Evolutionary conservation across 2,329 filamentous ascomycete species (phyloP), one percentile per base, ranked within the genome.

Genomic region (Purpureocillium lavendulum): DNA sequence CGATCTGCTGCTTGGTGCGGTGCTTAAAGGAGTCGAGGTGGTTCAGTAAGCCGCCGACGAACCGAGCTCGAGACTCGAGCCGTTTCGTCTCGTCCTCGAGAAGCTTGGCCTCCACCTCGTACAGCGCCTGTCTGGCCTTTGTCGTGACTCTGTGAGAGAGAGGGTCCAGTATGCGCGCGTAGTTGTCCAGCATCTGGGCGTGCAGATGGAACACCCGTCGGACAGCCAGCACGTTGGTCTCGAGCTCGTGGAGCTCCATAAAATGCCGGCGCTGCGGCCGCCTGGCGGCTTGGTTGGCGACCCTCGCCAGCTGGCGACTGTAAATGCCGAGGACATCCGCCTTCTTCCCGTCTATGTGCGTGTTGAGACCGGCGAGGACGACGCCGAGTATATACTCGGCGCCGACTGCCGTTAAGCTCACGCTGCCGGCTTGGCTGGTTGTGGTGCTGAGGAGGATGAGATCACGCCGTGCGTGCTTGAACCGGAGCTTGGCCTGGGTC

Each of bases 1-100:
- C 47, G 21, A 54, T 48, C 2, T 35, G 45, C 33, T 55, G 46
- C n/a, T 51, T 50, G n/a, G 51, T 47, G n/a, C 50, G 43, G 29
- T 49, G 39, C 30, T 47, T 45, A 21, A 54, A 37, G 7, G 30
- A 35, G 4, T 13, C n/a, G 43, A 39, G 14, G 35, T 26, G 12
- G 35, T 33, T 9, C 33, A 36, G 16, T 5, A 26, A 10, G 21
- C 21, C 21, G 10, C 10, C 21, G 21, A 5, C 21, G 21, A 26
- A 26, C 5, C 28, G 26, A 10, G 11, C 18, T 33, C 40, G 26
- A 7, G 2, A n/a, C 10, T 18, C 13, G 4, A 33, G 36, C 5
- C 30, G 31, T 9, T 17, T 29, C 2, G 28, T 8, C 11, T 42
- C 33, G 14, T 17, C 30, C 6, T 39, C 29, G 12, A 26, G 15